phyloP scores from a whole-genome alignment of 768 basidiomycete genomes.

The Mycena belliarum region DNA sequence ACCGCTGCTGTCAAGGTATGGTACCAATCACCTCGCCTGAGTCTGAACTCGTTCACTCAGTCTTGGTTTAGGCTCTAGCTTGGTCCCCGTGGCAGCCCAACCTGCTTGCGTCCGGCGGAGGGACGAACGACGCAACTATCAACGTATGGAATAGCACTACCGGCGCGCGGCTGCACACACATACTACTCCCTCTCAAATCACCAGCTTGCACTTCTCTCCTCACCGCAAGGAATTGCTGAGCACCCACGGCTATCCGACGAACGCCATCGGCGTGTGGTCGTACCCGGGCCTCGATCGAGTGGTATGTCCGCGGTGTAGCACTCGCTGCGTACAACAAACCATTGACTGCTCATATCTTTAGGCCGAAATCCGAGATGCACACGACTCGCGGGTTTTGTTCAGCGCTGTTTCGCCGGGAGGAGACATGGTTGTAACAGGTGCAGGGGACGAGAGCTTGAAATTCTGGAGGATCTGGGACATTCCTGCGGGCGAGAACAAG shows the following conservation, averaged over 20 bases:
- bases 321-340: background rate
- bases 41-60: background rate
- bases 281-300: constrained; percentile 82
- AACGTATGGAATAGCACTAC: constrained; percentile 93
- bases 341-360: background rate
- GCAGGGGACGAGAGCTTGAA: constrained; percentile 96
- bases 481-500: constrained; percentile 37
- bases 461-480: constrained; percentile 90
- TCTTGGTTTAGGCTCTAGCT: constrained; percentile 71
- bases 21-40: too few species aligned
- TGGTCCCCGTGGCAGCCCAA: constrained; percentile 98
- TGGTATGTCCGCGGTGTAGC: constrained; percentile 28
- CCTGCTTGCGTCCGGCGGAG: constrained; percentile 90
- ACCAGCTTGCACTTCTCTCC: constrained; percentile 88
- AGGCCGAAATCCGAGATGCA: constrained; percentile 81
- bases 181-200: constrained; percentile 87
- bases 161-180: constrained; percentile 85
- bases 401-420: constrained; percentile 82
- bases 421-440: constrained; percentile 89
- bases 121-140: constrained; percentile 89
- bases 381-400: constrained; percentile 91
- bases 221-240: constrained; percentile 85
- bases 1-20: constrained; percentile 80
- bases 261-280: constrained; percentile 80
- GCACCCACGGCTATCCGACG: constrained; percentile 93